Evolutionary conservation across 257 asterid genomes (phyloP).

Genomic region (Fraxinus cuspidata): DNA sequence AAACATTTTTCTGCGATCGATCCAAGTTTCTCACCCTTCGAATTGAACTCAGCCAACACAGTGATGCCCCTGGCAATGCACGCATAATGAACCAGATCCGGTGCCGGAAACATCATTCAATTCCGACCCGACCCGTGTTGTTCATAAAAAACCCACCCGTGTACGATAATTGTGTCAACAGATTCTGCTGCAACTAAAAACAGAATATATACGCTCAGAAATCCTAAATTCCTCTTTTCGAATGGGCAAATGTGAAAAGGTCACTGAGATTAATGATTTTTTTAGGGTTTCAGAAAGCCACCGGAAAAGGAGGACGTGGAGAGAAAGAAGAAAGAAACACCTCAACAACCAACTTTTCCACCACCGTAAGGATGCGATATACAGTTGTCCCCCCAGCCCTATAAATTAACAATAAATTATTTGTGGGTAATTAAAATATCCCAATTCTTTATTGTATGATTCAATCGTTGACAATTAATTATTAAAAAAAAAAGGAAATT

Average conservation of each 20-base stretch:
- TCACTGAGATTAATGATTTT: not conserved
- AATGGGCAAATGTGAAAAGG: not conserved
- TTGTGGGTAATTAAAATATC: no score
- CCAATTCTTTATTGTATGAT: no score
- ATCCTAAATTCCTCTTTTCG: not conserved
- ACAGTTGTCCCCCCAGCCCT: not conserved
- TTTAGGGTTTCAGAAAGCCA: conserved; percentile 38
- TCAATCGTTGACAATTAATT: no score
- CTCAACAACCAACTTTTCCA: not conserved
- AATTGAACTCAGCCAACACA: conserved; percentile 77
- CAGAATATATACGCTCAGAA: not conserved
- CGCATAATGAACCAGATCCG: conserved; percentile 60
- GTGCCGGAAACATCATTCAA: conserved; percentile 54
- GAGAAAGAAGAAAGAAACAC: not conserved
- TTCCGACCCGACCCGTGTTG: conserved; percentile 11
- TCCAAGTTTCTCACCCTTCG: conserved; percentile 74
- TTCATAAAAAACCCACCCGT: not conserved
- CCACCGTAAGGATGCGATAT: not conserved
- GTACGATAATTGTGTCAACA: not conserved
- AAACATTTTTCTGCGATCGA: conserved; percentile 71
- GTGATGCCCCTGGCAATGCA: conserved; percentile 70
- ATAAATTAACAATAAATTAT: no score
- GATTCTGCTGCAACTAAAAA: not conserved
- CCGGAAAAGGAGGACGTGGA: conserved; percentile 35
- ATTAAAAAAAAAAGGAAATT: no score